Percentiles rank a stretch among this genome's conserved stretches.
Evolutionary conservation across 768 basidiomycete genomes (phyloP).

Genomic region (Boletus speciosus): DNA sequence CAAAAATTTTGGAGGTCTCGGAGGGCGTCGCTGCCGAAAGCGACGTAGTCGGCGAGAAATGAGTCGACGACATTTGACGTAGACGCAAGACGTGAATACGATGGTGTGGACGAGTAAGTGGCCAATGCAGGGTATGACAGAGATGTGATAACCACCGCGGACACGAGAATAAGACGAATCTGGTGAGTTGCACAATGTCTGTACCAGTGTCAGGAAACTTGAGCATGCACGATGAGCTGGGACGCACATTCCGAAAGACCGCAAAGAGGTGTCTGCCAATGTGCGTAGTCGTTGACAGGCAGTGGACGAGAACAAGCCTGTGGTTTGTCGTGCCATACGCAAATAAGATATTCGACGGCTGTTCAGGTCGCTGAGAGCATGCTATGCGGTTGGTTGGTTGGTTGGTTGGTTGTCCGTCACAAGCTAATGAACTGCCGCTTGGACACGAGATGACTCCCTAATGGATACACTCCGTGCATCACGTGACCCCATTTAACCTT

Average conservation of each 20-base stretch:
- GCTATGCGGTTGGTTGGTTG: not conserved
- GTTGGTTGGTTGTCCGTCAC: not conserved
- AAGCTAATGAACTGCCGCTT: not conserved
- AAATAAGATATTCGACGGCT: constrained; percentile 4
- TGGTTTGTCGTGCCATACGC: constrained; percentile 24
- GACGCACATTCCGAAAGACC: constrained; percentile 80
- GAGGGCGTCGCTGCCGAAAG: constrained; percentile 51
- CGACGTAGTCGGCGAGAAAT: constrained; percentile 51
- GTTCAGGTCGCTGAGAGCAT: constrained; percentile 17
- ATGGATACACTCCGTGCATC: not conserved
- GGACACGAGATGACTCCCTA: not conserved
- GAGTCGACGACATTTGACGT: constrained; percentile 58
- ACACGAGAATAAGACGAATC: constrained; percentile 84
- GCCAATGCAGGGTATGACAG: constrained; percentile 90
- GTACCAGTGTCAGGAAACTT: constrained; percentile 9
- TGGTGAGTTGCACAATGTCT: constrained; percentile 91
- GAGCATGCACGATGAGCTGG: not conserved
- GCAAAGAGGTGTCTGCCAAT: constrained; percentile 51
- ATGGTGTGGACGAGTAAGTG: constrained; percentile 72
- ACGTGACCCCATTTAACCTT: constrained; percentile 14
- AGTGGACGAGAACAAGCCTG: constrained; percentile 15
- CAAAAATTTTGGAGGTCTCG: constrained; percentile 70
- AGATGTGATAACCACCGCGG: constrained; percentile 82
- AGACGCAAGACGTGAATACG: constrained; percentile 53
- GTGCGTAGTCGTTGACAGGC: constrained; percentile 36